Evolutionary conservation across 2,329 filamentous ascomycete genomes (phyloP), one percentile per base, ranked within the genome.

Genomic region (Alternaria gansuensis): DNA sequence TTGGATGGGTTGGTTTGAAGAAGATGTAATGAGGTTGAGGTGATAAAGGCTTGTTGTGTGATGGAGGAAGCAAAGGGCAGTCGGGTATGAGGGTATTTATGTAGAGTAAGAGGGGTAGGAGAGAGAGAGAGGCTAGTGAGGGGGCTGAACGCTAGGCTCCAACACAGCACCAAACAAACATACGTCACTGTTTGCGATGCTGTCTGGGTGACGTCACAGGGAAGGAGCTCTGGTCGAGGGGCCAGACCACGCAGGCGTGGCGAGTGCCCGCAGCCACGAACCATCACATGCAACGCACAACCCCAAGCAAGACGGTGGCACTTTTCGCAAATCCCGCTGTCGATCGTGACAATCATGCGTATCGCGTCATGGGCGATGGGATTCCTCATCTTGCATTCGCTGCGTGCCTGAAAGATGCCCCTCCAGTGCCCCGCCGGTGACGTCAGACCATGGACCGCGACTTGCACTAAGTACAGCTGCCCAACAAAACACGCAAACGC

Each of bases 261-360:
- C 14, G 48, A 34, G 51, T 41, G 41, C 28, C 26, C 51, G 26
- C 36, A 44, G 46, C 34, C 56, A 57, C 29, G 51, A 53, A 40
- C 40, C 40, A 50, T 41, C 36, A 49, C 59, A 54, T 59, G 53
- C 41, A 40, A 39, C 39, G 34, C 39, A 36, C 51, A 57, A 51
- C 51, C 54, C 54, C 53, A 52, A 45, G 50, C 40, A 40, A 39
- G 33, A 52, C 36, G 21, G 50, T 48, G 57, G 54, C 57, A 59
- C 52, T 50, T 50, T 54, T 44, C 39, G 37, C 41, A 44, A 59
- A 57, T 61, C 6, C 49, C 52, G 41, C 59, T 65, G 61, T 41
- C 51, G 63, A 66, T 66, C 63, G 58, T 49, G 41, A 58, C 56
- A 56, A 41, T n/a, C 58, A 62, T 60, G 55, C 46, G 21, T 53